Evolutionary conservation across 495 filamentous ascomycete species (phyloP).

Genomic region (Haplographium delicatum): DNA sequence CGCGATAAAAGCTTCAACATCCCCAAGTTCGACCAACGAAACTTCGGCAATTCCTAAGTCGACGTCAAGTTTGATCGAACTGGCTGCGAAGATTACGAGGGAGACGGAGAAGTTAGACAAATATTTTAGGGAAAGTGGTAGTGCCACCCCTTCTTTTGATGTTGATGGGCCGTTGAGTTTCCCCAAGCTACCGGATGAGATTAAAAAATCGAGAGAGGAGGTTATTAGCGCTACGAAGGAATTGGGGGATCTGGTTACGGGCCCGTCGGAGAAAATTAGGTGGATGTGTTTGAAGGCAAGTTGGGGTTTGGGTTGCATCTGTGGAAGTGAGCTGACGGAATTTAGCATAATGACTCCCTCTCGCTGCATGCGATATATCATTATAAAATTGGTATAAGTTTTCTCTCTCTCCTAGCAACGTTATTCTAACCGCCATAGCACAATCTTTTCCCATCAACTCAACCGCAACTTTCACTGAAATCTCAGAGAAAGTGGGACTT

Average conservation of each 20-base stretch:
- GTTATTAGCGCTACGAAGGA: conserved; percentile 23
- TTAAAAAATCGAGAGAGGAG: conserved; percentile 19
- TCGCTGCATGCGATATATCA: conserved; percentile 31
- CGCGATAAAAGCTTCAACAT: not conserved
- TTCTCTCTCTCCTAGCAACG: not conserved
- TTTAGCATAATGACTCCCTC: conserved; percentile 24
- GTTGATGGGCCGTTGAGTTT: conserved; percentile 17
- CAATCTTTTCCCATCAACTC: conserved; percentile 33
- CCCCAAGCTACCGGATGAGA: conserved; percentile 11
- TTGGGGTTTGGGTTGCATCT: not conserved
- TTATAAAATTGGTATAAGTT: conserved; percentile 27
- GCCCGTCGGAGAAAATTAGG: conserved; percentile 18
- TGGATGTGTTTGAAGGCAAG: conserved; percentile 27
- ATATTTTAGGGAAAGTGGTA: conserved; percentile 14
- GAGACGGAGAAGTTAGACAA: conserved; percentile 23
- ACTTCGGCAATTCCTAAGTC: not conserved
- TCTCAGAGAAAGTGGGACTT: conserved; percentile 36
- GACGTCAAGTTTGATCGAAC: conserved; percentile 8
- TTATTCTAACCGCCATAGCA: conserved; percentile 18
- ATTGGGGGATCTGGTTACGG: conserved; percentile 18
- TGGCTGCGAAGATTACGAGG: conserved; percentile 18
- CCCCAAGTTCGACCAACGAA: not conserved
- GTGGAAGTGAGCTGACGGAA: not conserved
- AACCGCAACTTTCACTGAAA: conserved; percentile 38
- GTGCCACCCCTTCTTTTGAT: conserved; percentile 14